Base-by-base conservation (phyloP, 805 yeast genomes). In the Metschnikowia matae region DNA sequence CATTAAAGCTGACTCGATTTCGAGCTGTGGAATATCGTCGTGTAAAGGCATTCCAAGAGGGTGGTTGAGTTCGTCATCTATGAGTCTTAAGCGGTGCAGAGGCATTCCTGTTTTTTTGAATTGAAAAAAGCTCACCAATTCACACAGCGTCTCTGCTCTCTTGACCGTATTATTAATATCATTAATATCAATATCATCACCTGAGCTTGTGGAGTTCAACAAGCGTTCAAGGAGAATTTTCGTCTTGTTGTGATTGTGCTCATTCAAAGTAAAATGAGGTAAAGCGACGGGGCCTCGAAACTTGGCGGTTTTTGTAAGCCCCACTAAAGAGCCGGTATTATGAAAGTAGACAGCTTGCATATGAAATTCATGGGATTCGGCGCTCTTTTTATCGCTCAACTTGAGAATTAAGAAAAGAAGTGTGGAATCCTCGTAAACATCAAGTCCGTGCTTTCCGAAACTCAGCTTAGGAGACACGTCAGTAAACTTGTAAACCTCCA, bases 21-120 rank as follows among this genome's bases (percentile, higher is more conserved):
- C 69, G 15, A 91, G 55, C 0, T 65, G 59, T 0, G 97, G 97
- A 4, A 84, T 62, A 1, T 61, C 52, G 8, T 49, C 45, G 15
- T 78, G 75, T 14, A 83, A 77, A 1, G 97, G 97, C 53, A 87
- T 71, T 0, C 97, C 97, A n/a, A 79, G 62, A 1, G 97, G 97
- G 54, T 77, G 71, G 10, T 57, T 63, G 18, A 90, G 67, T 64
- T 91, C 98, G 35, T 81, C 77, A 57, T 91, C 97, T 31, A 91
- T 81, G 44, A 70, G 69, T 40, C 71, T 61, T 51, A 89, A 62
- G 54, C 89, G 83, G 7, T 74, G 71, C 17, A 69, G 68, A 3
- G 80, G 70, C 33, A 79, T 71, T 11, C 74, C 72, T 14, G 89
- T 81, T n/a, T 85, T 79, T 36, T 79, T 79, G 17, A 87, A 64